These are phyloP conservation scores for Aurifilum marmelostoma DNA, from an alignment of 2,329 filamentous ascomycete genomes.

Conservation along the genomic window DNA sequence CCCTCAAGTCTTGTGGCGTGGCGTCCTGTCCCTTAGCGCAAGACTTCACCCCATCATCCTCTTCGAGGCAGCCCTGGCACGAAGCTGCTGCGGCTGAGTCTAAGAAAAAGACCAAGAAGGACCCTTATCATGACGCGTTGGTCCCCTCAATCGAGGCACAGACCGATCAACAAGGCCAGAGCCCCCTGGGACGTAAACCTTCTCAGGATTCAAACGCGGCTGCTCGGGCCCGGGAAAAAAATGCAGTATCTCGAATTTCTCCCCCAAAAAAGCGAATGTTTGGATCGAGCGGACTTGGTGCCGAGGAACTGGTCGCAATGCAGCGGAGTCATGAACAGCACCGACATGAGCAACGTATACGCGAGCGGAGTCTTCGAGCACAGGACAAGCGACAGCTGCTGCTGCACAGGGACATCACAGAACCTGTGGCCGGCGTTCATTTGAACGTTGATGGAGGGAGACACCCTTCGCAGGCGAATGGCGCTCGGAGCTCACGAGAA, in stretches of 20 bases:
- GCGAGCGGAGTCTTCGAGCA: constrained; percentile 20
- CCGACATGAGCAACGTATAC: constrained; percentile 27
- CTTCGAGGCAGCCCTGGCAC: neutral
- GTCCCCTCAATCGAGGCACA: too few species aligned
- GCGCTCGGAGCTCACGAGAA: neutral
- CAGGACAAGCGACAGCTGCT: neutral
- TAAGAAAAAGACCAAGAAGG: neutral
- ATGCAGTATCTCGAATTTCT: constrained; percentile 6
- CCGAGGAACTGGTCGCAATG: constrained; percentile 36
- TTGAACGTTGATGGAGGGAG: neutral
- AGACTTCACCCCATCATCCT: constrained; percentile 49
- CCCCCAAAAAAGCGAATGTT: constrained; percentile 41
- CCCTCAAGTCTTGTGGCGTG: constrained; percentile 1
- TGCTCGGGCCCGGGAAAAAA: neutral
- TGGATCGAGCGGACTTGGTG: constrained; percentile 36
- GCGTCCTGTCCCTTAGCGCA: constrained; percentile 49
- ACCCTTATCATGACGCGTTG: neutral
- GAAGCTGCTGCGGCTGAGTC: neutral
- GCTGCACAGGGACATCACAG: neutral
- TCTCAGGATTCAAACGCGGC: neutral
- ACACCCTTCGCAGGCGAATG: neutral
- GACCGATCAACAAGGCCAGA: neutral
- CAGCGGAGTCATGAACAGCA: constrained; percentile 39
- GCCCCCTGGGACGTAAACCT: neutral
- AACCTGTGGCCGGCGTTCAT: neutral